Conservation (phyloP, 2,329 filamentous ascomycete species). For the Fusarium austroafricanum region DNA sequence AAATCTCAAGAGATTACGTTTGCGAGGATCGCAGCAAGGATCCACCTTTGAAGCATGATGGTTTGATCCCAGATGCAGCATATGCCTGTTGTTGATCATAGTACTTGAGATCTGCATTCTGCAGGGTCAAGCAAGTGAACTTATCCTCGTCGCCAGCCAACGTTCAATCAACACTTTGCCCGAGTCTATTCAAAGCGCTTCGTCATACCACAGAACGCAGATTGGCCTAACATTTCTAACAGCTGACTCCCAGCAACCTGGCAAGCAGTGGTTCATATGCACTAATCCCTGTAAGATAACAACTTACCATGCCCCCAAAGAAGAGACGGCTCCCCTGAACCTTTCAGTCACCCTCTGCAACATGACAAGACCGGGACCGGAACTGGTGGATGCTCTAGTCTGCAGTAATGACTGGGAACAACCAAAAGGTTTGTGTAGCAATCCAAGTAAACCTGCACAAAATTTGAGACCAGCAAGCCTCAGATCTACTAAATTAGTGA, state of each 20-base stretch:
- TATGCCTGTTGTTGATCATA: constrained; percentile 22
- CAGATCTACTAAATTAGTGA: constrained; percentile 1
- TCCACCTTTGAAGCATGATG: background rate
- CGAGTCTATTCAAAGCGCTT: constrained; percentile 1
- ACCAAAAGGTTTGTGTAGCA: background rate
- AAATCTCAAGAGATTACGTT: background rate
- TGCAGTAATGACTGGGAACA: constrained; percentile 6
- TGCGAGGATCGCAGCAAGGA: background rate
- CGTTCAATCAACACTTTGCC: background rate
- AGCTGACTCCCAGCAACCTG: constrained; percentile 17
- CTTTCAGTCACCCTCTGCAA: background rate
- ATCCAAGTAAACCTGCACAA: constrained; percentile 15
- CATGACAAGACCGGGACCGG: constrained; percentile 3
- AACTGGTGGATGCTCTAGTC: constrained; percentile 1
- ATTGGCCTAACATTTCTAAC: constrained; percentile 14
- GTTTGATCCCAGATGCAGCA: background rate
- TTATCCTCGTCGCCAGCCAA: background rate
- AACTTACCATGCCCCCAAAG: background rate
- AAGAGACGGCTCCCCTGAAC: background rate
- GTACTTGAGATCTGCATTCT: constrained; percentile 14
- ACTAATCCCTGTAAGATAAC: background rate
- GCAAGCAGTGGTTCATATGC: constrained; percentile 11
- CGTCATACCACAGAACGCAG: constrained; percentile 7
- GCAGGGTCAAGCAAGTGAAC: constrained; percentile 3
- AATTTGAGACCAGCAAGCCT: constrained; percentile 6